These are phyloP conservation scores for Tephrocybe rancida DNA, from an alignment of 768 basidiomycete species.

Conservation along the genomic window DNA sequence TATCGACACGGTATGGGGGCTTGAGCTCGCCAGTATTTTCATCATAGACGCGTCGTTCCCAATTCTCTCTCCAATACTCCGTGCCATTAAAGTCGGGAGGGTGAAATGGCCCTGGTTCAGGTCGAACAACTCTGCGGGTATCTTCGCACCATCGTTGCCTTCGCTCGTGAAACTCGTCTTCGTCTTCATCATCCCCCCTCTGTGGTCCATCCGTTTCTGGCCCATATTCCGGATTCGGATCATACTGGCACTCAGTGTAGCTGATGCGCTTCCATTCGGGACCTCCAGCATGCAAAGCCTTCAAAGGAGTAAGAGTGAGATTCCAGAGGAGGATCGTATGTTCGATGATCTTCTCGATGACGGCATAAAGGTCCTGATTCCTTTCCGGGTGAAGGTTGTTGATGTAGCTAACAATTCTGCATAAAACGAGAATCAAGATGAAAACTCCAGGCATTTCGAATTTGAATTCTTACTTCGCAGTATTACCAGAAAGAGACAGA, in stretches of 20 bases:
- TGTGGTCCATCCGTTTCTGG: slow-evolving; percentile 21
- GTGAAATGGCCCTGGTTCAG: slow-evolving; percentile 22
- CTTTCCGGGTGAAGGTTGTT: slow-evolving; percentile 40
- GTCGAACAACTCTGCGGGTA: slow-evolving; percentile 16
- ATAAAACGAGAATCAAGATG: neutral
- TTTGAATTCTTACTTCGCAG: neutral
- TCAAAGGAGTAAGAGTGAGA: slow-evolving; percentile 5
- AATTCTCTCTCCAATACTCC: too few species aligned
- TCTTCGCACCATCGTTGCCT: slow-evolving; percentile 17
- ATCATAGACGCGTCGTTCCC: too few species aligned
- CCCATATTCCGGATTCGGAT: slow-evolving; percentile 16
- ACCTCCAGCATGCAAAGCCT: neutral
- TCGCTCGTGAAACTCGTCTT: slow-evolving; percentile 16
- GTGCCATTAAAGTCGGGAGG: neutral
- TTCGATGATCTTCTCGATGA: slow-evolving; percentile 27
- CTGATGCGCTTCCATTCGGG: slow-evolving; percentile 13
- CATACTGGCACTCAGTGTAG: slow-evolving; percentile 17
- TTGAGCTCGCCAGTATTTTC: neutral
- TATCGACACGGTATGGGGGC: slow-evolving; percentile 2
- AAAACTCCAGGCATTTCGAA: neutral
- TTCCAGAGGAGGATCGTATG: slow-evolving; percentile 36
- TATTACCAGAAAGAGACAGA: slow-evolving; percentile 9
- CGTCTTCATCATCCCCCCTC: slow-evolving; percentile 17
- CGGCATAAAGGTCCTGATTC: slow-evolving; percentile 23
- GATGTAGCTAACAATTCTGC: slow-evolving; percentile 42